Base-by-base conservation (phyloP, 345 rosid genomes). In the Eutrema yunnanense region DNA sequence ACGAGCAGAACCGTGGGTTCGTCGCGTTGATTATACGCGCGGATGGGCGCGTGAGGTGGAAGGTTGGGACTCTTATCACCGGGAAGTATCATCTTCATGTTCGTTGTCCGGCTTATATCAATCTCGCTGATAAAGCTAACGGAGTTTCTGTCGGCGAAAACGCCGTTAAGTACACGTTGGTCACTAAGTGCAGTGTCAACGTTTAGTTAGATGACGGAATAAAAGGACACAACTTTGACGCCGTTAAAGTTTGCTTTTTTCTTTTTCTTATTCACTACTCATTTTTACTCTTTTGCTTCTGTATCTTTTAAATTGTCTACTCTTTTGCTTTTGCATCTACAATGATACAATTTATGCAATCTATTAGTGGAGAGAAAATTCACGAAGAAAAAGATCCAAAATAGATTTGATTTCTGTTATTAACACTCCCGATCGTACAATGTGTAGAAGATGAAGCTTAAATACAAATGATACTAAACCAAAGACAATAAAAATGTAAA, bases 31-130 rank as follows among this genome's bases (percentile, higher is more conserved):
- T 50, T 22, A 81, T 94, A 81, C 86, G 86, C 80, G 75, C 87
- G 8, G 92, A 91, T 57, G 98, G 98, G 3, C 88, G 90, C 48
- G 90, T 94, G 40, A 77, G 92, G 54, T 94, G 88, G 85, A 94
- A 91, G 59, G 86, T 89, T 7, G 89, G 97, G 8, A 66, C 86
- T 26, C 73, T 83, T 65, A 72, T 75, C 6, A 73, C 95, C 3
- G 92, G 90, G 0, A 68, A 30, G 56, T 94, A 91, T 65, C 91
- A 85, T 80, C 46, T 94, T 30, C 67, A 84, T 52, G 96, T 80
- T 26, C 65, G 62, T 43, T 94, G 98, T 62, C 81, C 62, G 0
- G 95, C 98, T 5, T 62, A 8, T 37, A 82, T 91, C 37, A 72
- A 84, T 59, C 80, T 82, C 4, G 96, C 92, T 3, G 65, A 73